Percentiles rank a stretch among this genome's conserved stretches.
phyloP scores from a whole-genome alignment of 169 alveolate species.

The Plasmodium malariae region DNA sequence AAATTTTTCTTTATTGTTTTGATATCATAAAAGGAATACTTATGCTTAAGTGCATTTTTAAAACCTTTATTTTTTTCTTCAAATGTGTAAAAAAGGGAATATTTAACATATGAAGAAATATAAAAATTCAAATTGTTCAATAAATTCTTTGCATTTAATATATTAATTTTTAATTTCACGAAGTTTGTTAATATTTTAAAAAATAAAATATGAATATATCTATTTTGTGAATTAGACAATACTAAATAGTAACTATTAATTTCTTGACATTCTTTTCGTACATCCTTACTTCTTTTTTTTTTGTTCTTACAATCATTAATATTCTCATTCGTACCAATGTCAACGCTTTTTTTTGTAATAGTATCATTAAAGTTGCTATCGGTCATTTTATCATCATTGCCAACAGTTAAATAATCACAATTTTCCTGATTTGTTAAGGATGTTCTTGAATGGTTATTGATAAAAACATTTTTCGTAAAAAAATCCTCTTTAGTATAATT shows the following conservation, averaged over 20 bases:
- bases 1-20: constrained; percentile 41
- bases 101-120: constrained; percentile 48
- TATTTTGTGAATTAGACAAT: constrained; percentile 50
- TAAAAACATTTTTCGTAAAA: background rate
- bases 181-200: constrained; percentile 45
- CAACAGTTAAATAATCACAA: background rate
- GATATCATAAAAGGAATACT: constrained; percentile 68
- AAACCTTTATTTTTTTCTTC: constrained; percentile 20
- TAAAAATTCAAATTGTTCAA: constrained; percentile 32
- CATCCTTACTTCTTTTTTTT: background rate
- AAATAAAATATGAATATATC: constrained; percentile 56
- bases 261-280: constrained; percentile 1
- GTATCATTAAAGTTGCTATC: background rate
- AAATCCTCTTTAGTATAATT: background rate
- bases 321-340: background rate
- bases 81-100: constrained; percentile 43
- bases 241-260: constrained; percentile 33
- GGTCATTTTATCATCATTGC: background rate
- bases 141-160: constrained; percentile 48
- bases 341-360: background rate
- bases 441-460: background rate
- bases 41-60: constrained; percentile 34
- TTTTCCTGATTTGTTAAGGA: background rate
- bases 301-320: background rate
- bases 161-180: constrained; percentile 37